Evolutionary conservation across 495 filamentous ascomycete genomes (phyloP), one percentile per base, ranked within the genome.

Genomic region (Trichoderma erinaceum): DNA sequence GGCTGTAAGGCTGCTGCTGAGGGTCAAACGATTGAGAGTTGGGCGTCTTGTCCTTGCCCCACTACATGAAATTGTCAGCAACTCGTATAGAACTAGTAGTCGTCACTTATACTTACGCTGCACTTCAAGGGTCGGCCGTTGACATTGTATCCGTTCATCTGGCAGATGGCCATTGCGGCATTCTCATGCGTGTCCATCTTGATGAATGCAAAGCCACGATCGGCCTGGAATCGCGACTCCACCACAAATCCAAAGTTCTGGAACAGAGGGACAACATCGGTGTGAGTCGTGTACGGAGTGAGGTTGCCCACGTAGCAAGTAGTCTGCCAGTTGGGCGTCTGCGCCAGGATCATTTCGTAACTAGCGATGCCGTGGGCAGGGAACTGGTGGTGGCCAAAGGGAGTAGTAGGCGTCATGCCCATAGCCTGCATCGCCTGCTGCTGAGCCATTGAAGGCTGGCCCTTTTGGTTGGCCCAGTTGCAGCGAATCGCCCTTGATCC

Each of bases 401-500:
- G 92, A 18, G 93, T 97, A 63, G 93, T 96, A 25, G 96, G 96
- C 16, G 95, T 97, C 92, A 99, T 95, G 75, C 96, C 95, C 92
- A 98, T 97, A 52, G 92, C 90, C 66, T 90, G 90, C 91, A 99
- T 94, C 38, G 93, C 92, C 77, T 95, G 91, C 78, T 98, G 95
- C 80, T 99, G 95, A 58, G 93, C 92, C 74, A 97, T 96, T 1
- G 96, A 98, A 61, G 95, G 95, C 74, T 99, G 95, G 46, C 95
- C 95, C 84, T 99, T 99, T 77, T 99, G 95, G 80, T 99, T 99
- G 66, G 95, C 95, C 95, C 95, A 99, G 82, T 99, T 99, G 86
- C 94, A 97, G 69, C 95, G 92, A 76, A 99, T 99, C 4, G 96
- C 95, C 66, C 95, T 92, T 70, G 96, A 98, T 64, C 95, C 95